Evolutionary conservation across 352 stramenopile species (phyloP), one percentile per base, ranked within the genome.

Genomic region (Peronospora farinosa): DNA sequence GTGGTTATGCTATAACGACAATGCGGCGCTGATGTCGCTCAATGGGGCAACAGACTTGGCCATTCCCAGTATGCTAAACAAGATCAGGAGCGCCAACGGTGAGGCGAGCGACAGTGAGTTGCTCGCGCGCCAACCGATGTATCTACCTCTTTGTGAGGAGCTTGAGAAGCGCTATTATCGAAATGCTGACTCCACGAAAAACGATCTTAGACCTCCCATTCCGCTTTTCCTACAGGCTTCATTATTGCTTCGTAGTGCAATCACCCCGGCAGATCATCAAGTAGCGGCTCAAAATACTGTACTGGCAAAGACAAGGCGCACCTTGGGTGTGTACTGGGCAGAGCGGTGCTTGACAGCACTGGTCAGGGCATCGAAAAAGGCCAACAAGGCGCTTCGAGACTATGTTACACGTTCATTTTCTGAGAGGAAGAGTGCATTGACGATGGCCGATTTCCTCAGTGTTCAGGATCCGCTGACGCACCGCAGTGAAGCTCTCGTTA

Each of bases 391-490:
- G 15, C 47, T 74, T 39, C 3, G 40, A 21, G 59, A 58, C 30
- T 75, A 69, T 41, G 47, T 67, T 27, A 41, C 15, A 7, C 40
- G 40, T 27, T 77, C 63, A 0, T 19, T 43, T 28, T 56, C 57
- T 2, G 73, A 85, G 32, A 72, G 63, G 8, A 75, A 59, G 11
- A 84, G 72, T n/a, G 78, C 78, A 3, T 43, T 92, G 46, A 51
- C 69, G 25, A 90, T 92, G 81, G 78, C 77, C 5, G 81, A 92
- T 38, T 84, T 84, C 40, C 63, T 92, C n/a, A 87, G 74, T 52
- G 70, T 88, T 1, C 71, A 89, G 40, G 13, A 45, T 28, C 64
- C 64, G n/a, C 44, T 86, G 41, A 68, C 46, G 19, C 21, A 47
- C 13, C 47, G 42, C 7, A 64, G 48, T 28, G 60, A 78, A 54